Evolutionary conservation across 2,329 filamentous ascomycete genomes (phyloP), one percentile per base, ranked within the genome.

Genomic region (Aspergillus fischeri): DNA sequence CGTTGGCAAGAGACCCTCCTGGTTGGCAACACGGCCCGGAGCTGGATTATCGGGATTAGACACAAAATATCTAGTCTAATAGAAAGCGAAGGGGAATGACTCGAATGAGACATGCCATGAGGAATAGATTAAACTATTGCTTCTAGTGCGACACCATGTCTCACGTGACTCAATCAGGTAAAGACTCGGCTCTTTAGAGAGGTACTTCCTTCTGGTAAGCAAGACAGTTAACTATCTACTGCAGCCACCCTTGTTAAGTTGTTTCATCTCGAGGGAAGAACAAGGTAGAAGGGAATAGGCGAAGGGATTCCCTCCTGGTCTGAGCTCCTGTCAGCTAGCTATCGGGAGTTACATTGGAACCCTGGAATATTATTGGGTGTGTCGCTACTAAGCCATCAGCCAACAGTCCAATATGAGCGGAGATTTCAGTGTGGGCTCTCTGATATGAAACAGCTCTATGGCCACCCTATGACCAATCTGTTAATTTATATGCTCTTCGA

Each of bases 371-470:
- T 28, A 44, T 53, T 60, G 57, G 57, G 51, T 48, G 25, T 55
- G 41, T 32, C 28, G 25, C 32, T 44, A 24, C 21, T 27, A 17
- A 14, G 41, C 17, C 38, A 28, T 17, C 6, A 35, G 32, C 32
- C 32, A 14, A 32, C 38, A 51, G 28, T 47, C 60, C 56, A 59
- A 57, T 54, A 58, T 54, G 47, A 32, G 27, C 57, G 53, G 49
- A 27, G 38, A 42, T 60, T 57, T 54, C 52, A 54, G 20, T 49
- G 32, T 29, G 52, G 32, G 42, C 49, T 35, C 52, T 41, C 25
- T 32, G 52, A 24, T 29, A 38, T 62, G 60, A 61, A 59, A 62
- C 59, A 51, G 38, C n/a, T 45, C 17, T 17, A 10, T 38, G 42
- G 42, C 6, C n/a, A 21, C 10, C 42, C 44, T 25, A 28, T 21